These are phyloP conservation scores for Stevia rebaudiana DNA, from an alignment of 140 eudicot genomes.

Conservation along the genomic window DNA sequence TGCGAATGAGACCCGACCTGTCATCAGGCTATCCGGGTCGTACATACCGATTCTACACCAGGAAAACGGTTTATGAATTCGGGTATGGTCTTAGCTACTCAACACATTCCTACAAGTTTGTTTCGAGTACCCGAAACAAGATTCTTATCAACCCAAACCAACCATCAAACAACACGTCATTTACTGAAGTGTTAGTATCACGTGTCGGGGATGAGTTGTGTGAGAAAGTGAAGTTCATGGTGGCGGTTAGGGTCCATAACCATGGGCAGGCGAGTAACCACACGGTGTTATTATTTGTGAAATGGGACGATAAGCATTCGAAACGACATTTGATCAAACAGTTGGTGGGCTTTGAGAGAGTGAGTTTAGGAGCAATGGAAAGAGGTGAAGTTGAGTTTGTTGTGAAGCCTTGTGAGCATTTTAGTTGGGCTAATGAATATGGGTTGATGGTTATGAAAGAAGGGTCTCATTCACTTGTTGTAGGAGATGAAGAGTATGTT, in stretches of 20 bases:
- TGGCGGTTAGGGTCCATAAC: constrained; percentile 32
- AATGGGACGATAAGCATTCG: constrained; percentile 5
- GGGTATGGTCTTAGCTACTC: constrained; percentile 62
- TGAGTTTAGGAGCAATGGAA: constrained; percentile 33
- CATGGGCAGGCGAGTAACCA: constrained; percentile 39
- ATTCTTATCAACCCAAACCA: constrained; percentile 4
- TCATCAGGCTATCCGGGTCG: constrained; percentile 55
- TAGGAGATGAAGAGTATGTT: constrained; percentile 41
- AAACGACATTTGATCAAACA: constrained; percentile 30
- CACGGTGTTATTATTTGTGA: constrained; percentile 38
- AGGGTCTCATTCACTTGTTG: constrained; percentile 42
- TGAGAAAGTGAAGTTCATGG: constrained; percentile 26
- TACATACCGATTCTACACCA: constrained; percentile 48
- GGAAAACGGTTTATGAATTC: constrained; percentile 41
- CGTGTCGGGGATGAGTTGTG: constrained; percentile 16
- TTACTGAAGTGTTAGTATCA: constrained; percentile 19
- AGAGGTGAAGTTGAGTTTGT: constrained; percentile 35
- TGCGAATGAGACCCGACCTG: constrained; percentile 57
- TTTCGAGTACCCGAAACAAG: constrained; percentile 27
- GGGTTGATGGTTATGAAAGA: constrained; percentile 44
- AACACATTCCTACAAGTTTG: constrained; percentile 36
- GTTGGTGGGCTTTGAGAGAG: constrained; percentile 42
- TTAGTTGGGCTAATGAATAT: constrained; percentile 39
- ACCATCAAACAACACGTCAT: neutral
- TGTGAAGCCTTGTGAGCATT: constrained; percentile 59